Percentiles rank a stretch among this genome's conserved stretches.
These are phyloP conservation scores for Macrolepiota fuliginosa DNA, from an alignment of 768 basidiomycete species.

Conservation along the genomic window DNA sequence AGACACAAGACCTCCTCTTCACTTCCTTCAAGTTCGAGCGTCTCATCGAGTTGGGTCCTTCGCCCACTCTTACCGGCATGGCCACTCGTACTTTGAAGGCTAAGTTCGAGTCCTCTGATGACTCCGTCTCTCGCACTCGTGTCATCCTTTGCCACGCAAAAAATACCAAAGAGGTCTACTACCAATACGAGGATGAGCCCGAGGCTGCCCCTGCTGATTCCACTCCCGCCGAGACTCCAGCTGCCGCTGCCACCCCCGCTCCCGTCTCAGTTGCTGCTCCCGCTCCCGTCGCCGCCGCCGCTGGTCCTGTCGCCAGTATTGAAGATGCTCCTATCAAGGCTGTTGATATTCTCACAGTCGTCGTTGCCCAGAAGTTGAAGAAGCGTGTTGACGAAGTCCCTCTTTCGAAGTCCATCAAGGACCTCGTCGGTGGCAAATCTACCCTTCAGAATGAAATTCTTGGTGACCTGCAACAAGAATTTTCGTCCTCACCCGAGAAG, in stretches of 20 bases:
- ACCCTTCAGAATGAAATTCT: slow-evolving; percentile 98
- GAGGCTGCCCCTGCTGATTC: slow-evolving; percentile 31
- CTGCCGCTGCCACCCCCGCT: slow-evolving; percentile 37
- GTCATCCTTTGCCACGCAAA: slow-evolving; percentile 91
- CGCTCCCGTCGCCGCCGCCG: slow-evolving; percentile 38
- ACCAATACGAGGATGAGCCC: slow-evolving; percentile 90
- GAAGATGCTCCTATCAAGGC: slow-evolving; percentile 94
- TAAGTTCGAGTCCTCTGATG: slow-evolving; percentile 90
- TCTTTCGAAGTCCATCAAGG: slow-evolving; percentile 93
- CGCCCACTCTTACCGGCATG: slow-evolving; percentile 96
- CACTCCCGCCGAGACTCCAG: slow-evolving; percentile 29
- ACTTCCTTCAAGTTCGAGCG: slow-evolving; percentile 84
- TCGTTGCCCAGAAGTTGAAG: slow-evolving; percentile 98
- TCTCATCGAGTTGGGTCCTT: slow-evolving; percentile 93
- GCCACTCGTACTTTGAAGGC: slow-evolving; percentile 86
- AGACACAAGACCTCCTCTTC: slow-evolving; percentile 96
- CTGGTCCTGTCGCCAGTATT: slow-evolving; percentile 68
- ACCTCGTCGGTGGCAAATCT: slow-evolving; percentile 97
- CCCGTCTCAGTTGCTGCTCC: slow-evolving; percentile 39
- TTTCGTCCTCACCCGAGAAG: slow-evolving; percentile 94
- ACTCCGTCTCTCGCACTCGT: slow-evolving; percentile 76
- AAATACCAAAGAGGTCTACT: slow-evolving; percentile 96
- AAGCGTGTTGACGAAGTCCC: slow-evolving; percentile 90
- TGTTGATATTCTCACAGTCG: slow-evolving; percentile 77
- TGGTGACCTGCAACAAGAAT: slow-evolving; percentile 95